phyloP scores from a whole-genome alignment of 768 basidiomycete genomes.

The Ramaria sp. region DNA sequence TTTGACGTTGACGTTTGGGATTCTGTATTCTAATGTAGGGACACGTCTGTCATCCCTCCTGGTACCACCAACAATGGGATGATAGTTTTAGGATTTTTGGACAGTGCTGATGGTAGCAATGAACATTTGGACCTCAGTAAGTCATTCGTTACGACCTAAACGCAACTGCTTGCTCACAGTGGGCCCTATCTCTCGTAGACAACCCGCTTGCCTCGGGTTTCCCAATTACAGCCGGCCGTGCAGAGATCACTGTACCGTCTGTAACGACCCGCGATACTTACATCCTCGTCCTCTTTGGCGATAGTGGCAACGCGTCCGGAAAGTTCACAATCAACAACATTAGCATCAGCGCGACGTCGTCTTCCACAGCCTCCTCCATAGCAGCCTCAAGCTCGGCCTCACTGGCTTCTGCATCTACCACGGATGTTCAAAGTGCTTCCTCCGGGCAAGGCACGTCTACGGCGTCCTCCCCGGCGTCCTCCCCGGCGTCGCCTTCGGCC shows the following conservation, averaged over 20 bases:
- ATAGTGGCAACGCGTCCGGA: constrained; percentile 50
- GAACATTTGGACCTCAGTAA: constrained; percentile 43
- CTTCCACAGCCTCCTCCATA: not conserved
- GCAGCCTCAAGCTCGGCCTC: not conserved
- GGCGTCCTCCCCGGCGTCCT: not conserved
- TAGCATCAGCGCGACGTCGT: constrained; percentile 1
- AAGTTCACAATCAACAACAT: constrained; percentile 41
- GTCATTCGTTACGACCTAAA: constrained; percentile 13
- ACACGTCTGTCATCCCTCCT: constrained; percentile 33
- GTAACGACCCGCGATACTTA: constrained; percentile 38
- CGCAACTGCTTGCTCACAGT: not conserved
- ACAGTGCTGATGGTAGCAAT: constrained; percentile 24
- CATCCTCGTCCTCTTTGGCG: constrained; percentile 52
- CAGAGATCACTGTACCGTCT: constrained; percentile 41
- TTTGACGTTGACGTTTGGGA: not conserved
- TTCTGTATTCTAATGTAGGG: constrained; percentile 9
- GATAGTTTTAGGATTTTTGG: constrained; percentile 37
- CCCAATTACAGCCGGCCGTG: constrained; percentile 38
- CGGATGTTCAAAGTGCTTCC: not conserved
- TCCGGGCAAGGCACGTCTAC: not conserved
- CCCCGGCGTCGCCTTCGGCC: too few species aligned
- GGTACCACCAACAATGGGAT: constrained; percentile 27
- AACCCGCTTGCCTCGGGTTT: constrained; percentile 49
- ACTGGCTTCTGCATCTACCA: not conserved
- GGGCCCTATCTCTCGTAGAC: constrained; percentile 18